phyloP scores from a whole-genome alignment of 1,284 basidiomycete genomes.

The Ustilago sp. region DNA sequence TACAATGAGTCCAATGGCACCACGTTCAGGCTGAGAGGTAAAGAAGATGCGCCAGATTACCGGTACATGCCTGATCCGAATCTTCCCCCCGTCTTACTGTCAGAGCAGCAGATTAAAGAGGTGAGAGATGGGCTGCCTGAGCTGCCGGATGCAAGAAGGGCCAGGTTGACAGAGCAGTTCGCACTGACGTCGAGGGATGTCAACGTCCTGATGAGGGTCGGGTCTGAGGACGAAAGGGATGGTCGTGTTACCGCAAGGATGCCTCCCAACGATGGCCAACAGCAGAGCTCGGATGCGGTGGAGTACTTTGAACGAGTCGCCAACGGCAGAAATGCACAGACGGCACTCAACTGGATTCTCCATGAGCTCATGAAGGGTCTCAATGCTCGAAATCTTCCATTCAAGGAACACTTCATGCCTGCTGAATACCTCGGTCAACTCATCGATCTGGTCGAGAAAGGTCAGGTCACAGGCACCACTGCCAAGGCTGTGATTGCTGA shows the following conservation, averaged over 20 bases:
- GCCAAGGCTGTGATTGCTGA: constrained; percentile 64
- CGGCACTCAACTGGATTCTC: constrained; percentile 82
- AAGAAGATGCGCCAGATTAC: constrained; percentile 95
- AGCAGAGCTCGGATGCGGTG: constrained; percentile 47
- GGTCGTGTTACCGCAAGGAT: constrained; percentile 12
- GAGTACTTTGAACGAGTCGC: constrained; percentile 63
- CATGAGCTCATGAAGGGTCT: constrained; percentile 61
- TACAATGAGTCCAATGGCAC: constrained; percentile 85
- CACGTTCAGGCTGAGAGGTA: constrained; percentile 85
- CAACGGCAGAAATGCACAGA: constrained; percentile 53
- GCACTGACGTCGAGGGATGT: constrained; percentile 75
- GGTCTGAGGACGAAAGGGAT: constrained; percentile 59
- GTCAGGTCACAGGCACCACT: constrained; percentile 75
- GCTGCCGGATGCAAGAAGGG: constrained; percentile 78
- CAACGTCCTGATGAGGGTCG: constrained; percentile 64
- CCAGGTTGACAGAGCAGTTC: constrained; percentile 74
- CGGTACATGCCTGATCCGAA: constrained; percentile 99
- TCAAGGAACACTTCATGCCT: constrained; percentile 45
- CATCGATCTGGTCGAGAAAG: constrained; percentile 79
- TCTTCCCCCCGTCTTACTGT: constrained; percentile 79
- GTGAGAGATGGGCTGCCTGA: constrained; percentile 79
- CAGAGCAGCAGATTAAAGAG: constrained; percentile 73
- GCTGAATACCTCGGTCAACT: constrained; percentile 79
- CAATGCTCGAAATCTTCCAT: constrained; percentile 50
- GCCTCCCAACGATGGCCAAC: background rate